Conservation (phyloP, 345 rosid genomes). For the Punica granatum region DNA sequence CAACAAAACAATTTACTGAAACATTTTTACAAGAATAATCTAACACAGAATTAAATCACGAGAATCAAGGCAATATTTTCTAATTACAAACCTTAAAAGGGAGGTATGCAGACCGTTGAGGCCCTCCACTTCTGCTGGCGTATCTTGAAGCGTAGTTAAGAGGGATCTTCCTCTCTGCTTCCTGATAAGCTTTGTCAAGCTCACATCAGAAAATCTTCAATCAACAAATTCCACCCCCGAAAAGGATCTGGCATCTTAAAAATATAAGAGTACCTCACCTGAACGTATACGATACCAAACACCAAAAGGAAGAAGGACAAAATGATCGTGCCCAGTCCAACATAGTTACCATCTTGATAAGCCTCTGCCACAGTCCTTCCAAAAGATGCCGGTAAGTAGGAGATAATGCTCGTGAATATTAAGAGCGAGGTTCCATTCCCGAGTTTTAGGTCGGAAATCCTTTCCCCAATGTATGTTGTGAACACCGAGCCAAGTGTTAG, state of each 20-base stretch:
- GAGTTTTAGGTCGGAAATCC: conserved; percentile 86
- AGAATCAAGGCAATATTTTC: not conserved
- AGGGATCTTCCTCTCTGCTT: conserved; percentile 99
- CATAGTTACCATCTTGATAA: conserved; percentile 82
- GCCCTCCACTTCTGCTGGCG: conserved; percentile 70
- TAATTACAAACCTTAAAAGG: conserved; percentile 66
- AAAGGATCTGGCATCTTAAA: conserved; percentile 1
- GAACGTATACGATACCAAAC: conserved; percentile 91
- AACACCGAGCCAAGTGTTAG: conserved; percentile 84
- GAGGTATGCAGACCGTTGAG: conserved; percentile 83
- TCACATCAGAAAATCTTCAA: conserved; percentile 17
- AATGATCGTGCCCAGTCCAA: conserved; percentile 64
- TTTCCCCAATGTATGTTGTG: conserved; percentile 82
- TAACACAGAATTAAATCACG: not conserved
- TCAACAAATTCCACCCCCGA: conserved; percentile 7
- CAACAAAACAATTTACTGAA: not conserved
- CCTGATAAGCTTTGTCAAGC: conserved; percentile 53
- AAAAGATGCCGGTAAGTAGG: conserved; percentile 94
- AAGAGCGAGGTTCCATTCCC: conserved; percentile 95
- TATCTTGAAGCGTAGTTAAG: conserved; percentile 96
- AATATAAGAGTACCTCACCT: conserved; percentile 43
- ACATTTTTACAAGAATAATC: not conserved
- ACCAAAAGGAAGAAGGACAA: conserved; percentile 73
- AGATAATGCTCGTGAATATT: conserved; percentile 91
- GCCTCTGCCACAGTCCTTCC: conserved; percentile 83